Evolutionary conservation across 176 grass and related monocot species (phyloP).

Genomic region (Triticum timopheevii): DNA sequence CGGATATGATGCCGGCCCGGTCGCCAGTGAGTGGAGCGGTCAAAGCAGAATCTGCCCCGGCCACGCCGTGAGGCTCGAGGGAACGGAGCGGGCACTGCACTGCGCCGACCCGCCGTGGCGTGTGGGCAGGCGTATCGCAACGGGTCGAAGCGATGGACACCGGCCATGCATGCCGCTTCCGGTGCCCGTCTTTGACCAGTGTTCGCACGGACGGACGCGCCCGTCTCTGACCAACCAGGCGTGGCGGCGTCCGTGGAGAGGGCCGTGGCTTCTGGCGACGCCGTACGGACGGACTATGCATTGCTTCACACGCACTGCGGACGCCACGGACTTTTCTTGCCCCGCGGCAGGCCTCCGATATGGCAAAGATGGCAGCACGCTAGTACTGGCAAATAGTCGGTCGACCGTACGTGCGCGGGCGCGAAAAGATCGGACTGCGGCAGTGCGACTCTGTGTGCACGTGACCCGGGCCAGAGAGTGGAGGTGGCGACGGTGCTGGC

Average conservation of each 20-base stretch:
- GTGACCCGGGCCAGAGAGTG: background rate
- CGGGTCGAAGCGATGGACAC: too few relatives aligned
- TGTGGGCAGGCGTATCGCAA: background rate
- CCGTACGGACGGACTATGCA: conserved; percentile 20
- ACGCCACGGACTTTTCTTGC: background rate
- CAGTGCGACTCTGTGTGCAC: background rate
- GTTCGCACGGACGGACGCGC: background rate
- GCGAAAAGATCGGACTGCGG: conserved; percentile 1
- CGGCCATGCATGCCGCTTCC: background rate
- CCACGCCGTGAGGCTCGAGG: background rate
- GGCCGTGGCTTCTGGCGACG: background rate
- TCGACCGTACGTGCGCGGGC: background rate
- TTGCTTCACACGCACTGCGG: background rate
- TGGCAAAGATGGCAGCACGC: conserved; percentile 24
- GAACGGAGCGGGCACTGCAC: background rate
- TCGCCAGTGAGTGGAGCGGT: conserved; percentile 3
- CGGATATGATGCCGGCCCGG: background rate
- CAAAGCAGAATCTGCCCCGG: conserved; percentile 3
- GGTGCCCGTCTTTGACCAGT: background rate
- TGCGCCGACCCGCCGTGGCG: background rate
- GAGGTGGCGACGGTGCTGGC: background rate
- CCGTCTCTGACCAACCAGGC: conserved; percentile 7
- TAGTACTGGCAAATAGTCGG: background rate
- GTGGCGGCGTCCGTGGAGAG: conserved; percentile 31
- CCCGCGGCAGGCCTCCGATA: background rate